A percentile compares a stretch with the other conserved stretches of the same genome.
These are phyloP conservation scores for Pythium dissimile DNA, from an alignment of 352 stramenopile species.

Conservation along the genomic window DNA sequence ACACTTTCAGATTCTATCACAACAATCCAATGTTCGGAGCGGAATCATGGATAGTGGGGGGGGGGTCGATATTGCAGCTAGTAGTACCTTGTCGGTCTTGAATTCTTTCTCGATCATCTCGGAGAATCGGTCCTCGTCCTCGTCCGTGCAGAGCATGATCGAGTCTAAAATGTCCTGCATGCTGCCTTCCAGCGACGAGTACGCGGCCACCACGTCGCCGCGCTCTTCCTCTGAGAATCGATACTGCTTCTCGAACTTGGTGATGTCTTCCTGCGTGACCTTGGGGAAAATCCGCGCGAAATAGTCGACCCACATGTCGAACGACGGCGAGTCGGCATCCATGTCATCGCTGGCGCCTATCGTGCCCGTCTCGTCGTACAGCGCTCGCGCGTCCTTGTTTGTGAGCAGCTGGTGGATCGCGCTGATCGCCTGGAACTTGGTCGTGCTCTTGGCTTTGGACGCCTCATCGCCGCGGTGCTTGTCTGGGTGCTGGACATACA, in stretches of 20 bases:
- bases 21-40: too few species aligned
- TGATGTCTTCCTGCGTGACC: slow-evolving; percentile 77
- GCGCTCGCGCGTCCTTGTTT: slow-evolving; percentile 58
- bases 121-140: slow-evolving; percentile 64
- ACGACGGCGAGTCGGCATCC: slow-evolving; percentile 43
- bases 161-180: slow-evolving; percentile 79
- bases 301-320: slow-evolving; percentile 83
- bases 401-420: slow-evolving; percentile 85
- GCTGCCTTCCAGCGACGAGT: slow-evolving; percentile 71
- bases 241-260: slow-evolving; percentile 75
- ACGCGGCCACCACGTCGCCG: slow-evolving; percentile 74
- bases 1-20: slow-evolving; percentile 28
- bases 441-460: slow-evolving; percentile 45
- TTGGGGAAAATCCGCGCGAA: slow-evolving; percentile 88
- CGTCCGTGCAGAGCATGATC: slow-evolving; percentile 87
- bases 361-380: slow-evolving; percentile 86
- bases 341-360: slow-evolving; percentile 51
- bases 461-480: slow-evolving; percentile 80
- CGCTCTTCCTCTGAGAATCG: slow-evolving; percentile 82
- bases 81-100: slow-evolving; percentile 33
- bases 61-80: too few species aligned
- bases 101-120: slow-evolving; percentile 70
- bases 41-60: too few species aligned
- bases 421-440: slow-evolving; percentile 87
- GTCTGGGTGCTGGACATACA: slow-evolving; percentile 79